phyloP scores from a whole-genome alignment of 805 yeast species.

The Jamesozyma spencerorum region DNA sequence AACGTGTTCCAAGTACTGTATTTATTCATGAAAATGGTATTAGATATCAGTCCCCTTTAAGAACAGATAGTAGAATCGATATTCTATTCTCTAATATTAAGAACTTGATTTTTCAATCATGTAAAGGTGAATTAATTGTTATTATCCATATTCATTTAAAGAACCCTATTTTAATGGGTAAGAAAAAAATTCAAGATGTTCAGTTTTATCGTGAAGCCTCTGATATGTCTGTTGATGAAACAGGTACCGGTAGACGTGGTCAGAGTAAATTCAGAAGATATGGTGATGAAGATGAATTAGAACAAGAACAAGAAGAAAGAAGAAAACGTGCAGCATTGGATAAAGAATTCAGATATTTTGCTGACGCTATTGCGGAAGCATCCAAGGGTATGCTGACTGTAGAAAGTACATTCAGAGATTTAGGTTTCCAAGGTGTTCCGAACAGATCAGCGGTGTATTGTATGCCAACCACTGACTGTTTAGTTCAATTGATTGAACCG shows the following conservation, averaged over 20 bases:
- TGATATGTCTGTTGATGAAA: conserved; percentile 92
- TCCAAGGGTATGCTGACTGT: conserved; percentile 76
- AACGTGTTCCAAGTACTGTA: conserved; percentile 82
- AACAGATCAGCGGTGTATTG: conserved; percentile 86
- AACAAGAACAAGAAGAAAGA: conserved; percentile 97
- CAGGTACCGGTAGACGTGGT: conserved; percentile 84
- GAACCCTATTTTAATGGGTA: conserved; percentile 90
- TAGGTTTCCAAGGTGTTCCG: conserved; percentile 97
- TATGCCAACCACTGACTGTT: conserved; percentile 95
- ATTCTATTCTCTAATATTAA: conserved; percentile 82
- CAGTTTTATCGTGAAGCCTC: conserved; percentile 96
- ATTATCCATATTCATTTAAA: conserved; percentile 87
- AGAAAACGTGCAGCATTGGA: conserved; percentile 83
- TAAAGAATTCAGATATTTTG: conserved; percentile 82
- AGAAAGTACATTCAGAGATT: conserved; percentile 89
- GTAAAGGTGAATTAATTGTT: conserved; percentile 88
- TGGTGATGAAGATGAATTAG: conserved; percentile 97
- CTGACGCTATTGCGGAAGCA: conserved; percentile 84
- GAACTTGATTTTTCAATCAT: conserved; percentile 91
- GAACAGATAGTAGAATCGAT: conserved; percentile 81
- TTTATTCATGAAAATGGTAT: conserved; percentile 95
- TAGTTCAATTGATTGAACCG: conserved; percentile 87
- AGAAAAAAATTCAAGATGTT: conserved; percentile 87
- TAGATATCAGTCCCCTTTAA: conserved; percentile 78
- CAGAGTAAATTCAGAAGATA: conserved; percentile 63